Percentiles rank a stretch among this genome's conserved stretches.
These are phyloP conservation scores for Penicillium lagena DNA, from an alignment of 495 filamentous ascomycete species.

Conservation along the genomic window DNA sequence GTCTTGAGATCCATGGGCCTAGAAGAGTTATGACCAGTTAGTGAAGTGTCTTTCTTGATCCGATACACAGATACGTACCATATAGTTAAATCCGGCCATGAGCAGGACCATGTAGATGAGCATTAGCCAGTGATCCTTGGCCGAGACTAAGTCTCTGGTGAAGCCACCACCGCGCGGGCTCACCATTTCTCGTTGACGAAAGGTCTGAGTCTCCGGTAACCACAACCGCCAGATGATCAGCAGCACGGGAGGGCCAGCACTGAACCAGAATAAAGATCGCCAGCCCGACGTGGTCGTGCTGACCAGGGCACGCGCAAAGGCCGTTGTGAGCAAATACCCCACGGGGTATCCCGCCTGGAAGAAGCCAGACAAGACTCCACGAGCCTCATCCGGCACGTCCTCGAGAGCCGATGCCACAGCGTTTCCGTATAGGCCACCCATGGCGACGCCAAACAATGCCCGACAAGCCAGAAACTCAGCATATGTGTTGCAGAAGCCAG, in stretches of 20 bases:
- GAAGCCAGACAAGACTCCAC: constrained; percentile 65
- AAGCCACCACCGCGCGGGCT: constrained; percentile 28
- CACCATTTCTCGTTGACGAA: constrained; percentile 17
- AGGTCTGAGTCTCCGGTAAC: constrained; percentile 58
- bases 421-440: constrained; percentile 75
- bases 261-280: constrained; percentile 73
- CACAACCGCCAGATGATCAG: constrained; percentile 64
- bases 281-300: constrained; percentile 57
- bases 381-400: constrained; percentile 60
- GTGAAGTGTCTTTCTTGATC: too few species aligned
- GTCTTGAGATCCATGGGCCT: constrained; percentile 35
- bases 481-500: constrained; percentile 67
- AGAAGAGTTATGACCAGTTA: too few species aligned
- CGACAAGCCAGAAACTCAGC: constrained; percentile 62
- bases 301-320: constrained; percentile 60
- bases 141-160: constrained; percentile 14
- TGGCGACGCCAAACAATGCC: constrained; percentile 68
- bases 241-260: constrained; percentile 61
- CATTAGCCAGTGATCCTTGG: constrained; percentile 33
- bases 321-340: constrained; percentile 66
- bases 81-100: constrained; percentile 35
- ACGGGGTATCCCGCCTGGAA: constrained; percentile 73
- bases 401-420: constrained; percentile 74
- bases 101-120: constrained; percentile 37
- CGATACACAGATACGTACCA: constrained; percentile 3